Conservation (phyloP, 2,329 filamentous ascomycete species). For the Arthrobotrys iridis region DNA sequence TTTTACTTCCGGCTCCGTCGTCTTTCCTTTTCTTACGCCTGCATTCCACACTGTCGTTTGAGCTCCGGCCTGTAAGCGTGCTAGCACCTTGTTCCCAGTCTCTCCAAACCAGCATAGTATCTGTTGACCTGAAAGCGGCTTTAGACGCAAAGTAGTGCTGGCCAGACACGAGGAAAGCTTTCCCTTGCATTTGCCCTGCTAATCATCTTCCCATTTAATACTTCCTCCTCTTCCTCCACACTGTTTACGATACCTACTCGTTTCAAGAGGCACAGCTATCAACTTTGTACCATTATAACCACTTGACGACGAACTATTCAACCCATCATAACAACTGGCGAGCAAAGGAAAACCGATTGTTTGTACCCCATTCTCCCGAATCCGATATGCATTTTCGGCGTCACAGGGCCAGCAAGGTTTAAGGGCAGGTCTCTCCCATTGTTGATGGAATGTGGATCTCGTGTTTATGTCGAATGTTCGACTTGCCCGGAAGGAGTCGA, state of each 20-base stretch:
- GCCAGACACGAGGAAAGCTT: constrained; percentile 44
- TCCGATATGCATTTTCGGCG: constrained; percentile 16
- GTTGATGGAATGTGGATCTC: constrained; percentile 49
- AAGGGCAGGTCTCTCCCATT: constrained; percentile 39
- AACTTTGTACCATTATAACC: constrained; percentile 25
- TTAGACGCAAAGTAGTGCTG: constrained; percentile 54
- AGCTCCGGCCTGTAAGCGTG: constrained; percentile 43
- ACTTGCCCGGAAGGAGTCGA: constrained; percentile 42
- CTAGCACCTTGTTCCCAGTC: constrained; percentile 51
- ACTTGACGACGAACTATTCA: constrained; percentile 1
- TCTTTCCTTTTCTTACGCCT: constrained; percentile 53
- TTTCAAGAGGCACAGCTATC: constrained; percentile 17
- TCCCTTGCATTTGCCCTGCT: constrained; percentile 53
- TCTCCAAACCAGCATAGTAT: constrained; percentile 50
- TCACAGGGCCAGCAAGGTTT: constrained; percentile 44
- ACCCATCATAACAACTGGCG: constrained; percentile 12
- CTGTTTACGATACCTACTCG: constrained; percentile 46
- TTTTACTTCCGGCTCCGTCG: constrained; percentile 45
- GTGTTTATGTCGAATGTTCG: constrained; percentile 48
- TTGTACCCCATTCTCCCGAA: constrained; percentile 39
- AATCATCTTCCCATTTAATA: constrained; percentile 55
- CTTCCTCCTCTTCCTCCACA: constrained; percentile 53
- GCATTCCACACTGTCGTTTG: constrained; percentile 52
- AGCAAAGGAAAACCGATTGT: constrained; percentile 48
- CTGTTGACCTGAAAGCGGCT: constrained; percentile 52